Base-by-base conservation (phyloP, 1,139 yeast species). In the Candida sanyaensis region DNA sequence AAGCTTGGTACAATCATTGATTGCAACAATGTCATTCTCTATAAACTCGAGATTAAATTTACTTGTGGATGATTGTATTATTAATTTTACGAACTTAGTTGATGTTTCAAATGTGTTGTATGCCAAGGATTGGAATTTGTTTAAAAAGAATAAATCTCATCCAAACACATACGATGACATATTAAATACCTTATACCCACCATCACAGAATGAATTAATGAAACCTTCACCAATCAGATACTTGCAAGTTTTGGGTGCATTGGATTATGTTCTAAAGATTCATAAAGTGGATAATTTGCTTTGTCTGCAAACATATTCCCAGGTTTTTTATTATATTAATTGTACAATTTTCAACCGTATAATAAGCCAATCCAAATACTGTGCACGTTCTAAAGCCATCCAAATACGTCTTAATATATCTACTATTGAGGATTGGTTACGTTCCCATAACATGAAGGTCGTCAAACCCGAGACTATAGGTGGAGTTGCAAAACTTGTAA, bases 361-460 rank as follows among this genome's bases (percentile, higher is more conserved):
- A 33, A 68, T 91, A 45, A 74, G 83, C 31, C 84, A 79, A 57
- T 80, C 86, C 23, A 81, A 77, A 53, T 86, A 87, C 55, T 77
- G 89, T 46, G 81, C 96, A 0, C 77, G 99, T 50, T 77, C 90
- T 2, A 83, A 87, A 55, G 98, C 98, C 0, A 82, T 93, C 65
- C 98, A 93, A 63, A 85, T 93, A 42, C 75, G 98, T 46, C 77
- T 93, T 51, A 93, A 93, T 59, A 64, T 93, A 8, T 90, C 97
- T 0, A 81, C 88, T 2, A 70, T 93, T 43, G 97, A 93, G 64
- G 97, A 93, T 61, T 93, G 99, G 99, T 78, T 93, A 32, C 78
- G 96, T 51, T 77, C 87, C 4, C 93, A 89, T 61, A 87, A 89
- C 64, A 77, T 75, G 60, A 75, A 76, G 53, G 86, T 82, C 13